These are phyloP conservation scores for Hanseniaspora mollemarum DNA, from an alignment of 805 yeast species.

Conservation along the genomic window DNA sequence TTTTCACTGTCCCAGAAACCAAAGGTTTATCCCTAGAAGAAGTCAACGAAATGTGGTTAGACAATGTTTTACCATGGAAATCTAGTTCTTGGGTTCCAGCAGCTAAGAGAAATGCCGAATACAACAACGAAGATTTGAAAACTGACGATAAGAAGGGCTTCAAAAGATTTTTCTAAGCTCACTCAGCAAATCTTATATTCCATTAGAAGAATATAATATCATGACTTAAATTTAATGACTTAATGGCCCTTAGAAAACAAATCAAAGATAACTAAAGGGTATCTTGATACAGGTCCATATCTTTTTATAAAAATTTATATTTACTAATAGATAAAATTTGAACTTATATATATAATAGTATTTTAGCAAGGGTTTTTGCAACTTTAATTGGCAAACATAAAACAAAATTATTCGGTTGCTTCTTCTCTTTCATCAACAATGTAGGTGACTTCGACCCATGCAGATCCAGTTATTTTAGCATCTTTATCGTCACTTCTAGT, in stretches of 20 bases:
- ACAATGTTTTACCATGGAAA: conserved; percentile 34
- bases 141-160: conserved; percentile 18
- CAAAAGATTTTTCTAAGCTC: conserved; percentile 16
- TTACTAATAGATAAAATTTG: no score
- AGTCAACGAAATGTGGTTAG: conserved; percentile 50
- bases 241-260: no score
- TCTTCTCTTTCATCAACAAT: conserved; percentile 15
- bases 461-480: conserved; percentile 1
- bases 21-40: conserved; percentile 71
- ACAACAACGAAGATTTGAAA: conserved; percentile 15
- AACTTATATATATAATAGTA: no score
- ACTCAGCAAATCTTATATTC: no score
- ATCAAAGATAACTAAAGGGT: no score
- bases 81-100: conserved; percentile 43
- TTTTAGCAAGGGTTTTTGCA: no score
- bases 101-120: conserved; percentile 14
- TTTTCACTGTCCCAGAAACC: conserved; percentile 62
- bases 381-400: no score
- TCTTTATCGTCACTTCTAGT: conserved; percentile 21
- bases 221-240: no score
- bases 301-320: no score
- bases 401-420: no score
- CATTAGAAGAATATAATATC: no score
- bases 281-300: no score
- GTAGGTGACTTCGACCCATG: conserved; percentile 16